These are phyloP conservation scores for Medicago truncatula DNA, from an alignment of 306 rosid species.

Conservation along the genomic window MtrunA17r5.0-ANR NC_053049.1:47753501-47754000, in stretches of 20 bases:
- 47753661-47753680: slow-evolving; percentile 75
- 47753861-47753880: background rate
- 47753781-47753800: slow-evolving; percentile 74
- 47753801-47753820: slow-evolving; percentile 64
- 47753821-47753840: slow-evolving; percentile 59
- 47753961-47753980: slow-evolving; percentile 85
- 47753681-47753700: slow-evolving; percentile 81
- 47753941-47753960: slow-evolving; percentile 74
- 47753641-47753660: slow-evolving; percentile 78
- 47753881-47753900: background rate
- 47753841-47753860: background rate
- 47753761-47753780: slow-evolving; percentile 76
- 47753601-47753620: background rate
- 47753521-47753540: background rate
- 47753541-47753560: background rate
- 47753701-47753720: slow-evolving; percentile 70
- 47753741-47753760: slow-evolving; percentile 84
- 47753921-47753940: slow-evolving; percentile 72
- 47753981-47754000: slow-evolving; percentile 66
- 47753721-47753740: slow-evolving; percentile 85
- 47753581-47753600: background rate
- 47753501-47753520: too few species aligned
- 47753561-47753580: too few species aligned
- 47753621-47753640: background rate
- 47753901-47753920: background rate